Percentiles rank a stretch among this genome's conserved stretches.
These are phyloP conservation scores for Thielaviopsis musarum DNA, from an alignment of 2,329 filamentous ascomycete species.

Conservation along the genomic window DNA sequence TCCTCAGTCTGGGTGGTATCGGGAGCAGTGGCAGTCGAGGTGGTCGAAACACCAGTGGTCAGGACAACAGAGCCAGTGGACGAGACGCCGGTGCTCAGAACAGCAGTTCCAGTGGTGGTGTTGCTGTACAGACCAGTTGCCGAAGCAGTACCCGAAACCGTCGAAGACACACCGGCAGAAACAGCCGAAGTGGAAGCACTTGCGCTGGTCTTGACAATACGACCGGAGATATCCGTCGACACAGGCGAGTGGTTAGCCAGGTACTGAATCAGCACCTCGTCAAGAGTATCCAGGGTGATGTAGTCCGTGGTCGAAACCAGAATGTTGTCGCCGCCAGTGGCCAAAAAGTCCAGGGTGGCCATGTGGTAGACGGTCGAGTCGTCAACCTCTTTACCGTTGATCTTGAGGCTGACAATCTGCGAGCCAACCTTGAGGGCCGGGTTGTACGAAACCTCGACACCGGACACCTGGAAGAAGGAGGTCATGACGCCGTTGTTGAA, in stretches of 20 bases:
- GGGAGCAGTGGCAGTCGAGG: not conserved
- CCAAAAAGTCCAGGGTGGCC: constrained; percentile 46
- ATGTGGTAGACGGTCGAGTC: constrained; percentile 32
- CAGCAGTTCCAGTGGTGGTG: not conserved
- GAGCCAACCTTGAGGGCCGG: constrained; percentile 30
- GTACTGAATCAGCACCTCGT: constrained; percentile 35
- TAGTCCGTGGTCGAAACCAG: constrained; percentile 24
- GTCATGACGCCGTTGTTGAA: constrained; percentile 35
- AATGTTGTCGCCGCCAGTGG: constrained; percentile 46
- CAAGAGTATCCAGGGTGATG: constrained; percentile 33
- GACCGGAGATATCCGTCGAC: constrained; percentile 30
- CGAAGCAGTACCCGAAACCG: not conserved
- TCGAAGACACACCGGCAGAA: not conserved
- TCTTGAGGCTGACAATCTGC: constrained; percentile 34
- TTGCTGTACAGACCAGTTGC: not conserved
- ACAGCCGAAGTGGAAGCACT: not conserved
- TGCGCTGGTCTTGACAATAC: constrained; percentile 19
- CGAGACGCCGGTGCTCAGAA: not conserved
- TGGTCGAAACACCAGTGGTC: not conserved
- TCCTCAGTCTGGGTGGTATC: constrained; percentile 1
- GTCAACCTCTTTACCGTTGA: constrained; percentile 30
- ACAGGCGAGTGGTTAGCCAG: constrained; percentile 32
- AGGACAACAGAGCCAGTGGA: not conserved
- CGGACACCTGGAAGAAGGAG: constrained; percentile 43
- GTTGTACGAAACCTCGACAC: constrained; percentile 41